A percentile compares a stretch with the other conserved stretches of the same genome.
Evolutionary conservation across 73 alveolate genomes (phyloP).

Genomic region (Paramecium bursaria): DNA sequence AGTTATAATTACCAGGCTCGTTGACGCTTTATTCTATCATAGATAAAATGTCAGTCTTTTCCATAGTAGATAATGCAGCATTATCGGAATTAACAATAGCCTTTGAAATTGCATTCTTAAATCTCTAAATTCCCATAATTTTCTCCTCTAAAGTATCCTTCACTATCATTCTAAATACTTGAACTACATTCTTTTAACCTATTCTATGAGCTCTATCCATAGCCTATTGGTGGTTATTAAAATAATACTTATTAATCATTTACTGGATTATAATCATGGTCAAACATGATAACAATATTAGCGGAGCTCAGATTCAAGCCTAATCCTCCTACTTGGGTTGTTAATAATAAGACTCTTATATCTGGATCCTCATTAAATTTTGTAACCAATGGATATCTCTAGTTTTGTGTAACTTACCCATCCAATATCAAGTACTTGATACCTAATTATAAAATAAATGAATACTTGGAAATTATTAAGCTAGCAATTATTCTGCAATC

Average conservation of each 20-base stretch:
- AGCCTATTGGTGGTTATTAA: no score
- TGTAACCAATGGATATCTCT: slow-evolving; percentile 81
- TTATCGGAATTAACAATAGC: slow-evolving; percentile 84
- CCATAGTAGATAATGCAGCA: slow-evolving; percentile 65
- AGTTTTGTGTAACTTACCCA: slow-evolving; percentile 66
- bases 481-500: slow-evolving; percentile 76
- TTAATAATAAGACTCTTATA: slow-evolving; percentile 89
- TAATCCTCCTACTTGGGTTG: slow-evolving; percentile 98
- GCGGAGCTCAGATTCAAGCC: slow-evolving; percentile 99
- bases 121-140: slow-evolving; percentile 93
- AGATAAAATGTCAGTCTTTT: slow-evolving; percentile 44
- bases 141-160: slow-evolving; percentile 96
- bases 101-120: slow-evolving; percentile 90
- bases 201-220: slow-evolving; percentile 99
- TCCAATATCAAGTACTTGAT: slow-evolving; percentile 63
- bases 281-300: slow-evolving; percentile 98
- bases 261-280: slow-evolving; percentile 99
- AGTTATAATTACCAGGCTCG: not conserved
- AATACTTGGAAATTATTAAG: slow-evolving; percentile 66
- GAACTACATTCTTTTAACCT: slow-evolving; percentile 97
- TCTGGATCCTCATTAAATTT: slow-evolving; percentile 93
- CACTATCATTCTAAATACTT: slow-evolving; percentile 96
- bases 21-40: slow-evolving; percentile 47
- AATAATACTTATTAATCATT: no score
- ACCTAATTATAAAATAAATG: no score